phyloP scores from a whole-genome alignment of 805 yeast genomes.

The Dipodascopsis uninucleata region DNA sequence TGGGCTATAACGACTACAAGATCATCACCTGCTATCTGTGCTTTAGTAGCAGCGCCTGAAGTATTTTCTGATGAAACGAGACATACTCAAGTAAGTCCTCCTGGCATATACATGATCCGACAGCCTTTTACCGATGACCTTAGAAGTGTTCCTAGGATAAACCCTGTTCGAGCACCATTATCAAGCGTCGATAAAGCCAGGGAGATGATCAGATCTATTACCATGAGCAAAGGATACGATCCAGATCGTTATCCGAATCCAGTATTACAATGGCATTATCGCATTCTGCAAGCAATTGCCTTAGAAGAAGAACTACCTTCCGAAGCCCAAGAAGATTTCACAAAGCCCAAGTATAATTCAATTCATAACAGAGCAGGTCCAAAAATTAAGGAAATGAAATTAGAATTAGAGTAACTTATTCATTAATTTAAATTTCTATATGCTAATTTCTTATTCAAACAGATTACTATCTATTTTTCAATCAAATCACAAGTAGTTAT shows the following conservation, averaged over 20 bases:
- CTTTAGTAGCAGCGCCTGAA: constrained; percentile 53
- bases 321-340: constrained; percentile 28
- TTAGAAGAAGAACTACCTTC: constrained; percentile 51
- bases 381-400: too few species aligned
- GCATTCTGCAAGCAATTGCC: constrained; percentile 59
- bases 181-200: constrained; percentile 31
- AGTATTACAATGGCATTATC: constrained; percentile 60
- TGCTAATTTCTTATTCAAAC: too few species aligned
- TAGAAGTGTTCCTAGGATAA: constrained; percentile 40
- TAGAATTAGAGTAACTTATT: too few species aligned
- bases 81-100: constrained; percentile 44
- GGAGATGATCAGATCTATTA: constrained; percentile 41
- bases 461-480: not conserved
- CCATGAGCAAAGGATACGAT: constrained; percentile 47
- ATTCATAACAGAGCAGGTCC: constrained; percentile 22
- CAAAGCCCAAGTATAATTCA: constrained; percentile 28
- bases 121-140: constrained; percentile 76
- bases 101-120: constrained; percentile 67
- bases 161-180: constrained; percentile 28
- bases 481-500: not conserved
- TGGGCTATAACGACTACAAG: constrained; percentile 63
- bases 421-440: too few species aligned
- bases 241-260: constrained; percentile 66
- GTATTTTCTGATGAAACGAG: constrained; percentile 26
- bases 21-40: constrained; percentile 54